Evolutionary conservation across 1,139 yeast genomes (phyloP), one percentile per base, ranked within the genome.

Genomic region (Sugiyamaella grinbergsii): DNA sequence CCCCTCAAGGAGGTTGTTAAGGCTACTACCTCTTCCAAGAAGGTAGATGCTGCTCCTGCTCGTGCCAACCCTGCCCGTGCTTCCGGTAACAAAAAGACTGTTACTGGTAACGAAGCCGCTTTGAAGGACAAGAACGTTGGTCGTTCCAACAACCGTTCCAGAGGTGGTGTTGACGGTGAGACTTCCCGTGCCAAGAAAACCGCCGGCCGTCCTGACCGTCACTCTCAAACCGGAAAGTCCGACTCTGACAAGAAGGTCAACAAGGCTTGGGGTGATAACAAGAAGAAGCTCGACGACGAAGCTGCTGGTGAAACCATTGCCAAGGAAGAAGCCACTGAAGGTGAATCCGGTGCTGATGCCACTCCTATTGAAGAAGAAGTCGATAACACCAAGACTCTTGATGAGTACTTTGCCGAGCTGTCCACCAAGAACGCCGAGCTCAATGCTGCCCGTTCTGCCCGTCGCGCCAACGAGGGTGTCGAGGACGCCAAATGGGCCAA

Each of bases 31-130:
- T 82, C 95, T 58, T 83, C 95, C 69, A 89, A 87, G 82, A 91
- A 91, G 81, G 71, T 83, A 54, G 97, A 90, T 70, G 83, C 76
- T 60, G 82, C 95, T 58, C 95, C 96, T 65, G 73, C 91, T 63
- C 83, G 79, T 75, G 85, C 87, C 74, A 78, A 77, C 69, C 64
- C 68, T 42, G 73, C 68, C 41, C 59, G 62, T 53, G 70, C 70
- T 41, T 61, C 63, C 55, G 63, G 68, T 59, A 57, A 59, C 55
- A 61, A 62, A 58, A 68, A 76, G 73, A 76, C 83, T 68, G 74
- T 82, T 54, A 73, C 63, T 52, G 96, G 95, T 71, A 91, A 89
- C 78, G 96, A 90, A 69, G 96, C 89, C 66, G 96, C 95, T 59
- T 75, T 83, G 72, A 85, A 80, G 75, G 82, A 77, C 80, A 83